A percentile compares a stretch with the other conserved stretches of the same genome.
Evolutionary conservation across 148 eudicot species (phyloP).

Genomic region (Hydrangea macrophylla): DNA sequence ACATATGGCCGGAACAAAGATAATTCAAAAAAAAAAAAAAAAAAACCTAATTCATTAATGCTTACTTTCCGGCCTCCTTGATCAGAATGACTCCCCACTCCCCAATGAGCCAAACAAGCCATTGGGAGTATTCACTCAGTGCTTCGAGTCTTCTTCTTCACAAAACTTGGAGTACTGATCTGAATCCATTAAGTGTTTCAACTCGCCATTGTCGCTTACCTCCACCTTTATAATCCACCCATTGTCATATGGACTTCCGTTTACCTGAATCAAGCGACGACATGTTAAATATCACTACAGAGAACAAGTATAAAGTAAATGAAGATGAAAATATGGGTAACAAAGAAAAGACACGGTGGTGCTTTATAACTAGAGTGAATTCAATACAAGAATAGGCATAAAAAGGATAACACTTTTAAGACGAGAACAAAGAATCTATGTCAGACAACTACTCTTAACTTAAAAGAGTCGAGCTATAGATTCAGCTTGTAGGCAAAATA

Average conservation of each 20-base stretch:
- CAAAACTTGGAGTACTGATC: conserved; percentile 80
- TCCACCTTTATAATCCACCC: conserved; percentile 98
- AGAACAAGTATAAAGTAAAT: conserved; percentile 9
- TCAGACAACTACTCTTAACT: no score
- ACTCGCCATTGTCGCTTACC: conserved; percentile 43
- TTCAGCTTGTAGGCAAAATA: no score
- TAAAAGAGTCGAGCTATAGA: no score
- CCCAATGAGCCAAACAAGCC: neutral
- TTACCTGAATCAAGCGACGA: conserved; percentile 34
- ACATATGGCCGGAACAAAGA: neutral
- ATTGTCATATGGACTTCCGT: conserved; percentile 66
- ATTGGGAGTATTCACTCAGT: conserved; percentile 25
- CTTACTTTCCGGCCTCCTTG: neutral
- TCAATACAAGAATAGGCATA: no score
- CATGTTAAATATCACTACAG: neutral
- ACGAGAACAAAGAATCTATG: no score
- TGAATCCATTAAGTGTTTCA: conserved; percentile 61
- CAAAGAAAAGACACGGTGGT: neutral
- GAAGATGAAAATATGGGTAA: neutral
- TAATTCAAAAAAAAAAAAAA: no score
- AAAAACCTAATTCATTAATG: neutral
- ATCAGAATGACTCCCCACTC: neutral
- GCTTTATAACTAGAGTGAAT: neutral
- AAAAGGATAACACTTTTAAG: no score
- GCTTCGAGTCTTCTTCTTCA: conserved; percentile 84